Base-by-base conservation (phyloP, 768 basidiomycete species). In the Pulveroboletus frians region DNA sequence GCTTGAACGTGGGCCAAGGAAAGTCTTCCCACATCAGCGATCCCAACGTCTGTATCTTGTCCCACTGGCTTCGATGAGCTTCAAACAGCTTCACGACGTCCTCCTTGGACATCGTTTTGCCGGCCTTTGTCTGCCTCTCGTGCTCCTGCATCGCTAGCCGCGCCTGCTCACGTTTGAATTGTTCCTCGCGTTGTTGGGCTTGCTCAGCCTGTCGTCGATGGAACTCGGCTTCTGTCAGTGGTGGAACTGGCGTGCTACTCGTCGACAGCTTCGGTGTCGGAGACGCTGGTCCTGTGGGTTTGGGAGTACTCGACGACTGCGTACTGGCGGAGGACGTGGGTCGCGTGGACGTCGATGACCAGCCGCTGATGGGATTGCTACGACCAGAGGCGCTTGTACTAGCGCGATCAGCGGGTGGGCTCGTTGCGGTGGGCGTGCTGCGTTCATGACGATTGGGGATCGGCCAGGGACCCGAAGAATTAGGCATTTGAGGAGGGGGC, bases 1-100 rank as follows among this genome's bases (percentile, higher is more conserved):
- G 66, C 61, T 74, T 79, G 63, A 82, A 70, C 71, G 81, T 73
- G 1, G 88, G 86, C 87, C 87, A 89, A 9, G 87, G 86, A 59
- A 89, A 82, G 57, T 77, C 74, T 27, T 74, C 71, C 86, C 85
- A 88, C 31, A 69, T 73, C 50, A 87, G 68, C 47, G 72, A 70
- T 37, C 65, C 65, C 49, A 63, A 34, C 11, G 55, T 60, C 36
- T 66, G 63, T 6, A 83, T 65, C 47, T 69, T 74, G 42, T 67
- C 66, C 85, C 86, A 87, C 43, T 77, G 77, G 35, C 71, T 70
- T 34, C 85, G 84, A 59, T 88, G 85, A 35, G 67, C 70, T 39
- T 80, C 80, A 57, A 81, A 82, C 5, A 83, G 56, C 52, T 73
- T 73, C 27, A 73, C 58, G 34, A 83, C 66, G 5, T 85, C 81